These are phyloP conservation scores for Chenopodium formosanum DNA, from an alignment of 148 eudicot genomes.

Conservation along the genomic window DNA sequence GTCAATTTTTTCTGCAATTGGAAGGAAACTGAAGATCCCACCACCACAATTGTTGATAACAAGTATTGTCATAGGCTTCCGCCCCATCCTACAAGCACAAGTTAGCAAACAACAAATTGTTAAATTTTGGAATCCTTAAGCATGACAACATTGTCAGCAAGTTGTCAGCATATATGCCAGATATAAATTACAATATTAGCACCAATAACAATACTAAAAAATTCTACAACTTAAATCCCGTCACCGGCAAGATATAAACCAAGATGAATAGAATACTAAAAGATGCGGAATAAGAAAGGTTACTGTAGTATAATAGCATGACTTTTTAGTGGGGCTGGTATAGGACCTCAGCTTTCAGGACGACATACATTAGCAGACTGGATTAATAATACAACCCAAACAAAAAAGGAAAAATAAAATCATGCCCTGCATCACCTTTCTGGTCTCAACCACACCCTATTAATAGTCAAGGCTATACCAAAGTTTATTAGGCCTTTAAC, in stretches of 20 bases:
- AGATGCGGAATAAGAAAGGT: background rate
- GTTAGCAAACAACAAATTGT: conserved; percentile 3
- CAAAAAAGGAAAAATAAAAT: background rate
- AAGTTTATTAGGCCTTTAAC: background rate
- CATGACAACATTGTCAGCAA: background rate
- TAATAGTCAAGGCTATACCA: background rate
- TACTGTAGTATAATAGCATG: background rate
- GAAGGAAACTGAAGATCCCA: conserved; percentile 91
- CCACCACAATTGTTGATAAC: conserved; percentile 97
- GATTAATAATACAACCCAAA: background rate
- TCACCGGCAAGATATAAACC: background rate
- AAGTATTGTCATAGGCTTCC: conserved; percentile 76
- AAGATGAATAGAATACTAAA: background rate
- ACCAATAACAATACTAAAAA: background rate
- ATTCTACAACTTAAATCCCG: background rate
- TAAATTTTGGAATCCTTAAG: background rate
- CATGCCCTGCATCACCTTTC: background rate
- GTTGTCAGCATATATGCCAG: background rate
- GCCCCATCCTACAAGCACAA: conserved; percentile 52
- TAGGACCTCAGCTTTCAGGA: background rate
- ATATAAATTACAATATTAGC: background rate
- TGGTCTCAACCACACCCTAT: background rate
- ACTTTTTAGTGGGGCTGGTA: background rate
- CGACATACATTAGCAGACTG: background rate
- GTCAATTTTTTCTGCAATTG: conserved; percentile 67